These are phyloP conservation scores for Sclerotinia glacialis DNA, from an alignment of 2,329 filamentous ascomycete genomes.

Conservation along the genomic window DNA sequence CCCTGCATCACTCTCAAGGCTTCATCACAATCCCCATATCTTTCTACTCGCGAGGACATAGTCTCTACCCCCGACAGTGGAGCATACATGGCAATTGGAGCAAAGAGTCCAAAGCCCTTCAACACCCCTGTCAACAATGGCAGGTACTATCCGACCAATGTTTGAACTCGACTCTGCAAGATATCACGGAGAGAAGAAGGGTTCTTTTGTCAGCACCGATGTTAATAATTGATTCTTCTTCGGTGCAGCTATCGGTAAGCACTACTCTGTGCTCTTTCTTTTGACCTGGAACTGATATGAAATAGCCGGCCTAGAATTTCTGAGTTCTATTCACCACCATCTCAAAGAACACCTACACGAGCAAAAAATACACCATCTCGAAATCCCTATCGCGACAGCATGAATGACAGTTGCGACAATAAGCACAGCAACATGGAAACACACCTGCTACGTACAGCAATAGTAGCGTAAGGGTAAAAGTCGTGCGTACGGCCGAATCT, in stretches of 20 bases:
- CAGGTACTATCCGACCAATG: background rate
- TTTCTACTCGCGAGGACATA: background rate
- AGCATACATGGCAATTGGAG: no score
- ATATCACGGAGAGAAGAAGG: background rate
- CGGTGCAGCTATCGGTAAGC: background rate
- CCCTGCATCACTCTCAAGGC: background rate
- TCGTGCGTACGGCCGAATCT: no score
- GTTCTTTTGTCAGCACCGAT: background rate
- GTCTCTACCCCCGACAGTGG: no score
- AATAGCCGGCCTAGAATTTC: background rate
- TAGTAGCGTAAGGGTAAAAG: no score
- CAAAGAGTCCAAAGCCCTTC: background rate
- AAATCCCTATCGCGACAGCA: no score
- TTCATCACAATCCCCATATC: constrained; percentile 1
- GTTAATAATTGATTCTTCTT: background rate
- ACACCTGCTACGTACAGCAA: no score
- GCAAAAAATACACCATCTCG: no score
- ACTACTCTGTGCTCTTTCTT: no score
- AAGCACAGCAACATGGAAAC: no score
- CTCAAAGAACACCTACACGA: background rate
- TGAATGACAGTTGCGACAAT: no score
- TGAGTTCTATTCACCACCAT: background rate
- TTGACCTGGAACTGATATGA: background rate
- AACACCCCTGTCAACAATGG: background rate
- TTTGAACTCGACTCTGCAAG: background rate